These are phyloP conservation scores for Tetracentron sinense DNA, from an alignment of 164 flowering plant genomes.

Conservation along the genomic window DNA sequence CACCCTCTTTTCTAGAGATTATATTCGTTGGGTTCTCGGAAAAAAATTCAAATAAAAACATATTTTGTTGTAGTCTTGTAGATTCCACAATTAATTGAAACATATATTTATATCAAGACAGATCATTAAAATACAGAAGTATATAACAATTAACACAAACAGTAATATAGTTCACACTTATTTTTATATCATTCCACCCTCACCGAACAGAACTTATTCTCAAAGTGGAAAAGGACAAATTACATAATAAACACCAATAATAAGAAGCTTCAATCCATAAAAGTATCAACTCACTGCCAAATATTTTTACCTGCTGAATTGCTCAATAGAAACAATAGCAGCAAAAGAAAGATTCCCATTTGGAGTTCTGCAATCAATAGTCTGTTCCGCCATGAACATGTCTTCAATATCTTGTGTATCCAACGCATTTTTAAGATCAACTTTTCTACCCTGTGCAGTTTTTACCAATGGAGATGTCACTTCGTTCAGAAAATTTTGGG, in stretches of 20 bases:
- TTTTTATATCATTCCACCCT: too few relatives aligned
- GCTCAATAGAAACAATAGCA: constrained; percentile 83
- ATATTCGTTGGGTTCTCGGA: too few relatives aligned
- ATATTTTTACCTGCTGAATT: constrained; percentile 78
- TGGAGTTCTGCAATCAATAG: constrained; percentile 48
- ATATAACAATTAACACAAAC: too few relatives aligned
- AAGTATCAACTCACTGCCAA: constrained; percentile 5
- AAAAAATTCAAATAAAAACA: too few relatives aligned
- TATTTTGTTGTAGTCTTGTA: too few relatives aligned
- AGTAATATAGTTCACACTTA: too few relatives aligned
- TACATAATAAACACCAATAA: background rate
- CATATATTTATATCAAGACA: too few relatives aligned
- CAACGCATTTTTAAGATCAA: constrained; percentile 24
- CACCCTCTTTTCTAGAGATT: too few relatives aligned
- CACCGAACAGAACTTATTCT: too few relatives aligned
- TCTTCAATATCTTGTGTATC: constrained; percentile 49
- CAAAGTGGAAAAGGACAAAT: background rate
- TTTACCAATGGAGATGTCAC: constrained; percentile 67
- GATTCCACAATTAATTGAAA: too few relatives aligned
- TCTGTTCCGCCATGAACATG: constrained; percentile 62
- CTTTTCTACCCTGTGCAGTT: constrained; percentile 34
- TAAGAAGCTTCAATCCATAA: constrained; percentile 7
- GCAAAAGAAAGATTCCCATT: constrained; percentile 72
- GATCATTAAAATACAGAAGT: too few relatives aligned
- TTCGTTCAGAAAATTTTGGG: constrained; percentile 65